Percentiles rank a stretch among this genome's conserved stretches.
phyloP scores from a whole-genome alignment of 768 basidiomycete species.

The Filobasidium floriforme region DNA sequence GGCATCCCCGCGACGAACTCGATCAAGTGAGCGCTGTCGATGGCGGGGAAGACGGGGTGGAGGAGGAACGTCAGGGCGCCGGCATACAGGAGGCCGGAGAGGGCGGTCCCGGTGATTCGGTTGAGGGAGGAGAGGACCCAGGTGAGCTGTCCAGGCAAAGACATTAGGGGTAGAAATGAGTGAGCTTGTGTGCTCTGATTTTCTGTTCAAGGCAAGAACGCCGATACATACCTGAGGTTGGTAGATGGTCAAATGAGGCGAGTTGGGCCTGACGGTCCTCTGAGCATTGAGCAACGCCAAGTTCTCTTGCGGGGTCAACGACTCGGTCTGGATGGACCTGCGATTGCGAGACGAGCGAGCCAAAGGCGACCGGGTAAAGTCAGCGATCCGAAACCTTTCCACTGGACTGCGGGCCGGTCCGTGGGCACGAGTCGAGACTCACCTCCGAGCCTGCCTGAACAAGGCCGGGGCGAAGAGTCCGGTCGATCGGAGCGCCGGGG shows the following conservation, averaged over 20 bases:
- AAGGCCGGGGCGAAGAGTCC: neutral
- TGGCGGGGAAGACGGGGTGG: slow-evolving; percentile 57
- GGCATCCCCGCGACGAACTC: slow-evolving; percentile 64
- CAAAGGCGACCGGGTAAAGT: no score
- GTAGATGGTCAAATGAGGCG: slow-evolving; percentile 95
- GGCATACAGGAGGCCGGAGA: slow-evolving; percentile 83
- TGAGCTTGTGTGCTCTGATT: neutral
- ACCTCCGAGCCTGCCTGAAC: neutral
- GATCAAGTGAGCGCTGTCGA: slow-evolving; percentile 71
- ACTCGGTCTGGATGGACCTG: slow-evolving; percentile 39
- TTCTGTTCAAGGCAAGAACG: neutral
- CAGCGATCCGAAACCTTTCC: neutral
- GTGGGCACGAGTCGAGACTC: neutral
- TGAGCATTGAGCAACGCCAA: slow-evolving; percentile 72
- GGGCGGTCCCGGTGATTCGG: slow-evolving; percentile 71
- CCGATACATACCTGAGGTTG: slow-evolving; percentile 39
- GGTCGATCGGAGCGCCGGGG: slow-evolving; percentile 8
- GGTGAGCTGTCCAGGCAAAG: slow-evolving; percentile 63
- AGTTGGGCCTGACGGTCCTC: slow-evolving; percentile 76
- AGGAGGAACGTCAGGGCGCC: slow-evolving; percentile 78
- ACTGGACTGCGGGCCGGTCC: no score
- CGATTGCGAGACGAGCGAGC: neutral
- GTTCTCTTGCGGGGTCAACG: slow-evolving; percentile 36
- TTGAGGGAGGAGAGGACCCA: slow-evolving; percentile 80
- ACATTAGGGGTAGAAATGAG: neutral